Conservation (phyloP, 108 stramenopile genomes). For the Cyclotella sp. region DNA sequence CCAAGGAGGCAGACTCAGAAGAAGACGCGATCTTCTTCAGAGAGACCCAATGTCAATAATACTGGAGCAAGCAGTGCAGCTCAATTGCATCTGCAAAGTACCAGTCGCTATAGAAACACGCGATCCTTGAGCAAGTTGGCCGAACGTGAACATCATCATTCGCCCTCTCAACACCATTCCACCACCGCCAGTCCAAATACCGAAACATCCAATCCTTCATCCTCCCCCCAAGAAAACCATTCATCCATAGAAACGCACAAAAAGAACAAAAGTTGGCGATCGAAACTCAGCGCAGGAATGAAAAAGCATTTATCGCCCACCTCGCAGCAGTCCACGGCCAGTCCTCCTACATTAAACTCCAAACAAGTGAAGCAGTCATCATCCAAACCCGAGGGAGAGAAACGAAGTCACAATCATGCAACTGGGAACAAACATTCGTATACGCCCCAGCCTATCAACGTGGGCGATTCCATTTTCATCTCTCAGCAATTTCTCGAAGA, state of each 20-base stretch:
- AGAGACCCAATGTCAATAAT: not conserved
- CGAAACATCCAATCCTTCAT: too few species aligned
- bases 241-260: not conserved
- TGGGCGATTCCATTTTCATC: constrained; percentile 41
- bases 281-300: constrained; percentile 27
- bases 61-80: too few species aligned
- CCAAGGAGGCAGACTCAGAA: not conserved
- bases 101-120: not conserved
- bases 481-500: constrained; percentile 36
- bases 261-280: constrained; percentile 24
- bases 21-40: constrained; percentile 23
- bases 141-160: not conserved
- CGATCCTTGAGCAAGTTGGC: constrained; percentile 1
- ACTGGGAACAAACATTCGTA: not conserved
- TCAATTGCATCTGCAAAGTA: not conserved
- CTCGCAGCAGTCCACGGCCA: not conserved
- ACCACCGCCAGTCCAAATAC: not conserved
- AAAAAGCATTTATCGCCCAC: constrained; percentile 28
- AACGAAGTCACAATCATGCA: not conserved
- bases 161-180: not conserved
- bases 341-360: not conserved
- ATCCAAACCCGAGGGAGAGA: not conserved
- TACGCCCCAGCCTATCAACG: constrained; percentile 23
- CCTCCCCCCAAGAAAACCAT: too few species aligned
- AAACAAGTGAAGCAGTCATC: not conserved